These are phyloP conservation scores for Waitea zeae DNA, from an alignment of 1,284 basidiomycete species.

Conservation along the genomic window DNA sequence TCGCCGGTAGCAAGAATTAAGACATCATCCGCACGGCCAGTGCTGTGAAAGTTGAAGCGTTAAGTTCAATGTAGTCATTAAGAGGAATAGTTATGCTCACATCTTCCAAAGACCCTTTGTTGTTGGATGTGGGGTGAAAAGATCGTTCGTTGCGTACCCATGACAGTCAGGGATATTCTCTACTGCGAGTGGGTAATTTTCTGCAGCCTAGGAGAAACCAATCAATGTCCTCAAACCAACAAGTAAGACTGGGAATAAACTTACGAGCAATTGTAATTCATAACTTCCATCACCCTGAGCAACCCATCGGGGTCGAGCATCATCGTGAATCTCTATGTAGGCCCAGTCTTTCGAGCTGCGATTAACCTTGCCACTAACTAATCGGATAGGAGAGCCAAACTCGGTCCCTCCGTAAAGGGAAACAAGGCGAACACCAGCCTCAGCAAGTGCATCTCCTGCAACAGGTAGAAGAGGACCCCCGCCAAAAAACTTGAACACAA, in stretches of 20 bases:
- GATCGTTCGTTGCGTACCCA: conserved; percentile 13
- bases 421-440: background rate
- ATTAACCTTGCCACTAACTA: conserved; percentile 6
- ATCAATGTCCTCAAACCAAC: background rate
- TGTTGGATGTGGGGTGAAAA: conserved; percentile 13
- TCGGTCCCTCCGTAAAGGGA: conserved; percentile 9
- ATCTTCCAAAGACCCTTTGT: conserved; percentile 12
- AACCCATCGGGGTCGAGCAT: conserved; percentile 11
- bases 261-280: conserved; percentile 16
- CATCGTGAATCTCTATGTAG: conserved; percentile 12
- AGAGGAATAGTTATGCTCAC: conserved; percentile 6
- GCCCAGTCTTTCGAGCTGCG: conserved; percentile 13
- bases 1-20: conserved; percentile 11
- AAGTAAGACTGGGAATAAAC: conserved; percentile 3
- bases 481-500: conserved; percentile 3
- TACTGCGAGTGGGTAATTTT: conserved; percentile 8
- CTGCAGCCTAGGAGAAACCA: conserved; percentile 6
- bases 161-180: conserved; percentile 14
- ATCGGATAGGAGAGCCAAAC: conserved; percentile 4
- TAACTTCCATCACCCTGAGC: conserved; percentile 14
- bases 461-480: conserved; percentile 1
- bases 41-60: conserved; percentile 5
- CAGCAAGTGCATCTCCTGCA: background rate
- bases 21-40: conserved; percentile 11
- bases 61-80: background rate